phyloP scores from a whole-genome alignment of 2,329 filamentous ascomycete genomes.

The Trichoderma polysporum region DNA sequence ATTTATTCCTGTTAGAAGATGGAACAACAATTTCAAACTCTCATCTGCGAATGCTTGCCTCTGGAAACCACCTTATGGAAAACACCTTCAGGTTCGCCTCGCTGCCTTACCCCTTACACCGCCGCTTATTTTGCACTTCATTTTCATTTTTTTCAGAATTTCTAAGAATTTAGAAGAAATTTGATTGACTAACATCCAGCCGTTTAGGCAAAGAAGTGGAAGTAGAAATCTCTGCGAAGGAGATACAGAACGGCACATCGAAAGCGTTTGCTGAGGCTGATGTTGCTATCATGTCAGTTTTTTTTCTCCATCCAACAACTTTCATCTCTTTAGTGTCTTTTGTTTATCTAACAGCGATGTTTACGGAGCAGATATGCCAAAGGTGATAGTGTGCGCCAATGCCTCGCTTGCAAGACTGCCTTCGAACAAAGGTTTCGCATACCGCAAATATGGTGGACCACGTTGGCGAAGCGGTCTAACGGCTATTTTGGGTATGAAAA shows the following conservation, averaged over 20 bases:
- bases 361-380: conserved; percentile 30
- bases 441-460: conserved; percentile 39
- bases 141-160: background rate
- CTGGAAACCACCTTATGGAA: background rate
- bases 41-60: background rate
- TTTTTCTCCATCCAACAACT: background rate
- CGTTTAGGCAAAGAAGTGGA: background rate
- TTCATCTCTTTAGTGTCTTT: background rate
- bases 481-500: conserved; percentile 40
- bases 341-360: background rate
- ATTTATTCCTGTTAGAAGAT: background rate
- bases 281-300: conserved; percentile 1
- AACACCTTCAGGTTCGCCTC: background rate
- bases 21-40: background rate
- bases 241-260: background rate
- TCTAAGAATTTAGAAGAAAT: background rate
- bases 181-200: background rate
- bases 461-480: conserved; percentile 36
- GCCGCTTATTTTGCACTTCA: background rate
- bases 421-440: conserved; percentile 31
- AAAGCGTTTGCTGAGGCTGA: background rate
- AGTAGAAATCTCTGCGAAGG: background rate
- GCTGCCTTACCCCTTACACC: background rate
- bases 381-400: conserved; percentile 34
- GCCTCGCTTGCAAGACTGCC: conserved; percentile 27